These are phyloP conservation scores for Blastobotrys petasosporus DNA, from an alignment of 1,139 yeast genomes.

Conservation along the genomic window DNA sequence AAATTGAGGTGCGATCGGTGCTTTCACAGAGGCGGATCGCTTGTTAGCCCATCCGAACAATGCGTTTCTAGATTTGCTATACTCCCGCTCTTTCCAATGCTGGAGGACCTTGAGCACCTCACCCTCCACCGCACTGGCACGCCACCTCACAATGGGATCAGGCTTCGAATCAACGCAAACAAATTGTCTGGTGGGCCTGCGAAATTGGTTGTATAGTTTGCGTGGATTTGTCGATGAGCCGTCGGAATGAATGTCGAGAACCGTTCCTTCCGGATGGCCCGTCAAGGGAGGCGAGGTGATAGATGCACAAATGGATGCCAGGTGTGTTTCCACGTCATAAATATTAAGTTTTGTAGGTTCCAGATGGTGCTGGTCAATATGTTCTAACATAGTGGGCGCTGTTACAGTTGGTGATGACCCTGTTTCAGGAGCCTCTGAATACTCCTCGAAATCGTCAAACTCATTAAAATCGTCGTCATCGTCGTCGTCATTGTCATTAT, in stretches of 20 bases:
- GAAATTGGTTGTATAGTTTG: conserved; percentile 23
- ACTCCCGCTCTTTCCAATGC: conserved; percentile 19
- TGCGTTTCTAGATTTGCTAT: conserved; percentile 7
- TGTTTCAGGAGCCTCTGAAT: background rate
- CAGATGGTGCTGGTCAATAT: background rate
- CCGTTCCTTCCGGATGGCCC: background rate
- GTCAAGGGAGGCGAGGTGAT: background rate
- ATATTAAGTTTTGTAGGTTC: background rate
- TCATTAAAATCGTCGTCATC: conserved; percentile 20
- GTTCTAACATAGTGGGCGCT: background rate
- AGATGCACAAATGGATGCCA: background rate
- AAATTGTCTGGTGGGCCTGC: conserved; percentile 30
- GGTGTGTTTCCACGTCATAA: conserved; percentile 1
- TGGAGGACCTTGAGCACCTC: conserved; percentile 18
- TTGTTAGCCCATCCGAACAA: conserved; percentile 18
- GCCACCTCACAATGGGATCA: conserved; percentile 23
- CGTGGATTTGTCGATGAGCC: conserved; percentile 17
- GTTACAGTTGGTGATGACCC: background rate
- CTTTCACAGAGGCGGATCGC: no score
- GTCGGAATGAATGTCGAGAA: conserved; percentile 5
- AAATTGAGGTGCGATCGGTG: no score
- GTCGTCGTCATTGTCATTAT: conserved; percentile 14
- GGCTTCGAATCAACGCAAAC: conserved; percentile 20
- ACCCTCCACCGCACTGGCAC: conserved; percentile 19
- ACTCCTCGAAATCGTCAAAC: conserved; percentile 14